A percentile compares a stretch with the other conserved stretches of the same genome.
phyloP scores from a whole-genome alignment of 768 basidiomycete genomes.

The Punctularia strigosozonata region DNA sequence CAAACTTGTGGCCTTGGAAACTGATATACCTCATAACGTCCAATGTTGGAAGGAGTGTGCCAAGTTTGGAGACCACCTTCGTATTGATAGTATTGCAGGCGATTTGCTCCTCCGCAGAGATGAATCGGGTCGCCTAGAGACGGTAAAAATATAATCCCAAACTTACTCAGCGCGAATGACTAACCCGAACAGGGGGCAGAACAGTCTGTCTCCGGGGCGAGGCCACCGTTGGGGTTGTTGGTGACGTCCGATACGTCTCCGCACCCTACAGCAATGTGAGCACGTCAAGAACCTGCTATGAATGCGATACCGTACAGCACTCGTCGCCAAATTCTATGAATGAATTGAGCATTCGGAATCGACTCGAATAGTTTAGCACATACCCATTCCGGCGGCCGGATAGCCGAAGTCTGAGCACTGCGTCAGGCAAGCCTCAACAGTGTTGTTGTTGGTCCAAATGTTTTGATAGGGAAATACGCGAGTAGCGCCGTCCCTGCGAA shows the following conservation, averaged over 20 bases:
- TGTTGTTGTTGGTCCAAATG: constrained; percentile 48
- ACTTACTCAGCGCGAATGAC: no score
- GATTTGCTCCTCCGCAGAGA: constrained; percentile 49
- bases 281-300: neutral
- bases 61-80: constrained; percentile 37
- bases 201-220: constrained; percentile 27
- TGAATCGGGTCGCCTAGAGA: constrained; percentile 62
- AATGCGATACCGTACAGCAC: constrained; percentile 44
- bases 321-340: constrained; percentile 59
- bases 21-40: constrained; percentile 54
- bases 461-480: constrained; percentile 53
- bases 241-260: constrained; percentile 52
- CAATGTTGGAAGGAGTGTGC: constrained; percentile 54
- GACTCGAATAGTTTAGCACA: no score
- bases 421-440: constrained; percentile 49
- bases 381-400: constrained; percentile 57
- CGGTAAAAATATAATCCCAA: no score
- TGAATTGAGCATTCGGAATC: no score
- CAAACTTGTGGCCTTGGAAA: neutral
- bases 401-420: constrained; percentile 67
- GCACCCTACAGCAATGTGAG: constrained; percentile 34
- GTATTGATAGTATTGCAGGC: constrained; percentile 29
- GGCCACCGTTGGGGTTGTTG: constrained; percentile 18
- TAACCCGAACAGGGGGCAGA: constrained; percentile 49
- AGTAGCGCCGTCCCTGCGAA: constrained; percentile 32